Conservation (phyloP, 2,329 filamentous ascomycete species). For the Pseudogymnoascus sp. region DNA sequence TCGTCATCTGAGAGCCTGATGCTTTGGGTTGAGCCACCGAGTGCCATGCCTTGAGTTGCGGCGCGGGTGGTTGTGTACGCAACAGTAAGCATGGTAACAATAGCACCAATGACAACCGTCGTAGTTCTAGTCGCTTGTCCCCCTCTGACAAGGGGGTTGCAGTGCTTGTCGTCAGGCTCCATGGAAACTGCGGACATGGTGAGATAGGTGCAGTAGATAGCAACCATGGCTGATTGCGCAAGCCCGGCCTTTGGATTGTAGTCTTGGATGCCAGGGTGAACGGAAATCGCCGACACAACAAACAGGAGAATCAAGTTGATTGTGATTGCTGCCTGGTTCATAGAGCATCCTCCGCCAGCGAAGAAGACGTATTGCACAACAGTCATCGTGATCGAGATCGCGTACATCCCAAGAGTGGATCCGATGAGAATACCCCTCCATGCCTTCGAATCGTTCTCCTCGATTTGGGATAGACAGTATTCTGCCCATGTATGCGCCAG, state of each 20-base stretch:
- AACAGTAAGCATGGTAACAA: slow-evolving; percentile 93
- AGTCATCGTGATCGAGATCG: slow-evolving; percentile 86
- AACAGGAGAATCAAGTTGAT: slow-evolving; percentile 85
- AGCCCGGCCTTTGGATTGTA: slow-evolving; percentile 89
- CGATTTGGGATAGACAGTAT: slow-evolving; percentile 89
- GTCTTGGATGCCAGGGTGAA: slow-evolving; percentile 85
- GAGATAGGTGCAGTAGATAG: slow-evolving; percentile 95
- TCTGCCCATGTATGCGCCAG: slow-evolving; percentile 96
- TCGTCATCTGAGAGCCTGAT: slow-evolving; percentile 67
- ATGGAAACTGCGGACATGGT: slow-evolving; percentile 98
- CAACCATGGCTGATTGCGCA: slow-evolving; percentile 96
- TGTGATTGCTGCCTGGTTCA: slow-evolving; percentile 96
- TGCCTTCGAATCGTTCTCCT: slow-evolving; percentile 72
- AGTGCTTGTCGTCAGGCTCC: slow-evolving; percentile 91
- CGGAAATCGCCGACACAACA: slow-evolving; percentile 72
- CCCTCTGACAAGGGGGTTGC: slow-evolving; percentile 79
- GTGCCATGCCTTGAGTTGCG: slow-evolving; percentile 79
- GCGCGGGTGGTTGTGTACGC: slow-evolving; percentile 97
- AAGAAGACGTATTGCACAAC: slow-evolving; percentile 98
- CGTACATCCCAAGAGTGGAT: slow-evolving; percentile 89
- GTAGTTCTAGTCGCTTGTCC: slow-evolving; percentile 84
- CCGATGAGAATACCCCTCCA: slow-evolving; percentile 88
- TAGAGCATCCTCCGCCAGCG: slow-evolving; percentile 69
- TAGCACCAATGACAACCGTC: slow-evolving; percentile 83
- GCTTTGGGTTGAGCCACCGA: slow-evolving; percentile 55